Evolutionary conservation across 2,329 filamentous ascomycete genomes (phyloP).

Genomic region (Tolypocladium cylindrosporum): DNA sequence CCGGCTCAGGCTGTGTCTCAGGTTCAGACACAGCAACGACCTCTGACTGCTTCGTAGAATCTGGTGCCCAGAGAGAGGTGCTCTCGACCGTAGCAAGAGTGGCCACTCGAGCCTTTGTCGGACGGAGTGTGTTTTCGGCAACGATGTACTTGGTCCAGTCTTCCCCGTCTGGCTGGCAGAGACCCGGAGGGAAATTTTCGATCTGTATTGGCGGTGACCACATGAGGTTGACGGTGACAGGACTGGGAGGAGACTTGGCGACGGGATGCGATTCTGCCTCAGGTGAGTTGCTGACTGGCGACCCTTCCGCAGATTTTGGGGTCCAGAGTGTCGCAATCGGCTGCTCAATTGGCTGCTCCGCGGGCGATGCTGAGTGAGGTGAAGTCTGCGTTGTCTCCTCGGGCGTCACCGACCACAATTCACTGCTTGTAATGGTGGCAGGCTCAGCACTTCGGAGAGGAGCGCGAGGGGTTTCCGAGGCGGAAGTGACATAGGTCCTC

Average conservation of each 20-base stretch:
- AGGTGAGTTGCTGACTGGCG: not conserved
- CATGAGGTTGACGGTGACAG: not conserved
- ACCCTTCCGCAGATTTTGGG: not conserved
- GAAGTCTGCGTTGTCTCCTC: not conserved
- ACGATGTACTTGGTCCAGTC: not conserved
- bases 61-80: not conserved
- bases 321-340: not conserved
- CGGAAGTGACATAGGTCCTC: not conserved
- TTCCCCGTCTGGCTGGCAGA: not conserved
- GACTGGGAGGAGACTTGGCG: not conserved
- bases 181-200: not conserved
- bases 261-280: no score
- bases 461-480: constrained; percentile 11
- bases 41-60: not conserved
- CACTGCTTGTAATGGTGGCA: constrained; percentile 22
- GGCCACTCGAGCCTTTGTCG: not conserved
- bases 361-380: not conserved
- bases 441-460: constrained; percentile 17
- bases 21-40: not conserved
- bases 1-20: not conserved
- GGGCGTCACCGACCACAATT: constrained; percentile 20
- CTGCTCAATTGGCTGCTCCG: not conserved
- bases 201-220: not conserved
- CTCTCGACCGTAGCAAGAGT: not conserved
- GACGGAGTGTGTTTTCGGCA: not conserved